Evolutionary conservation across 768 basidiomycete species (phyloP).

Genomic region (Russula foetens): DNA sequence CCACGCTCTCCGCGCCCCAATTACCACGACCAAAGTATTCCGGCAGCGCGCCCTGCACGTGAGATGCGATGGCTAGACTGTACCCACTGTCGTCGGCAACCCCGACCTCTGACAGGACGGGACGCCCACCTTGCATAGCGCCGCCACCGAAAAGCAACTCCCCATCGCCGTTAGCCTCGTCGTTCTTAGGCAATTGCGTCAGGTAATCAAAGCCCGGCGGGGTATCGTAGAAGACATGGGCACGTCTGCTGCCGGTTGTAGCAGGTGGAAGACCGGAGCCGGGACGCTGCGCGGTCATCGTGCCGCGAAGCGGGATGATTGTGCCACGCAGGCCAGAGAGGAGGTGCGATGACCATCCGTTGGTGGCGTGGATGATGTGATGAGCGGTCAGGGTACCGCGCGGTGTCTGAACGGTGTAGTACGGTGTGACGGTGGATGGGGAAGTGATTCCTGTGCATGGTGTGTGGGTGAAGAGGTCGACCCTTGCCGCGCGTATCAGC

Average conservation of each 20-base stretch:
- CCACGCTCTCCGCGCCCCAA: conserved; percentile 38
- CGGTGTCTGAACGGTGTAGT: conserved; percentile 53
- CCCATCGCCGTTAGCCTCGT: conserved; percentile 22
- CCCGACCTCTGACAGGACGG: conserved; percentile 26
- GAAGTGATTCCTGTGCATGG: conserved; percentile 47
- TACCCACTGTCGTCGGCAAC: conserved; percentile 31
- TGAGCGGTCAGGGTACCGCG: conserved; percentile 46
- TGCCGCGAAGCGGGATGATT: conserved; percentile 50
- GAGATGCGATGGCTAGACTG: conserved; percentile 31
- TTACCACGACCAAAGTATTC: conserved; percentile 42
- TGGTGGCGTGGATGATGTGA: conserved; percentile 79
- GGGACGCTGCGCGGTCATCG: conserved; percentile 59
- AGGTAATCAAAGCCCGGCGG: conserved; percentile 52
- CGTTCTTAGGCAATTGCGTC: conserved; percentile 39
- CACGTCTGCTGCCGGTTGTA: conserved; percentile 32
- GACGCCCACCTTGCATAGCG: conserved; percentile 28
- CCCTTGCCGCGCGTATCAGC: conserved; percentile 39
- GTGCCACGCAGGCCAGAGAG: conserved; percentile 53
- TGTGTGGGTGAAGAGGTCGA: conserved; percentile 50
- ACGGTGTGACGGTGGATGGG: conserved; percentile 22
- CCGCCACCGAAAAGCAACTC: conserved; percentile 68
- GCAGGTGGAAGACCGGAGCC: conserved; percentile 29
- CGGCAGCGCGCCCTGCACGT: conserved; percentile 43
- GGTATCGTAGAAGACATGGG: conserved; percentile 51
- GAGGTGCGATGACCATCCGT: conserved; percentile 73